Conservation (phyloP, 179 eudicot species). For the Vitellaria paradoxa region DNA sequence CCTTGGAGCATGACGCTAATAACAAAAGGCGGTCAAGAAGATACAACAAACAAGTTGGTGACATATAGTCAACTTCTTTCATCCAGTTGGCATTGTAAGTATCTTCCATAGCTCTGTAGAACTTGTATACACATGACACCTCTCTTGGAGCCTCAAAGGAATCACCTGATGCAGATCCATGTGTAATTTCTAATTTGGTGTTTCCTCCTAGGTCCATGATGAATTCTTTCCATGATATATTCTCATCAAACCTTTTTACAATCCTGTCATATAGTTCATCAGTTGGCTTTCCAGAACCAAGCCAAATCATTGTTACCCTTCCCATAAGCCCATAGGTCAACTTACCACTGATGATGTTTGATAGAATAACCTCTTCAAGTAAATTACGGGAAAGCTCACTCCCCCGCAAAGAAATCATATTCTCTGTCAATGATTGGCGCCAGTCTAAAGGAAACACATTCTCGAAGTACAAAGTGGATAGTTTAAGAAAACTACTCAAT, state of each 20-base stretch:
- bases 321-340: slow-evolving; percentile 16
- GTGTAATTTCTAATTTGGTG: not conserved
- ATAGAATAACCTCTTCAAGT: slow-evolving; percentile 12
- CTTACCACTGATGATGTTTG: not conserved
- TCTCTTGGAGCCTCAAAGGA: not conserved
- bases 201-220: not conserved
- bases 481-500: not conserved
- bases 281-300: slow-evolving; percentile 19
- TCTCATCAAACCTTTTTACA: not conserved
- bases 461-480: not conserved
- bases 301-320: slow-evolving; percentile 13
- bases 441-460: slow-evolving; percentile 13
- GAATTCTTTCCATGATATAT: slow-evolving; percentile 17
- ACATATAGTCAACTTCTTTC: slow-evolving; percentile 1
- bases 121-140: slow-evolving; percentile 6
- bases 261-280: not conserved
- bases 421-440: not conserved
- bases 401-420: not conserved
- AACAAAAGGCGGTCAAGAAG: slow-evolving; percentile 35
- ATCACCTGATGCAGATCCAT: not conserved
- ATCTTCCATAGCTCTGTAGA: slow-evolving; percentile 19
- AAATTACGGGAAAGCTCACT: slow-evolving; percentile 15
- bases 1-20: slow-evolving; percentile 18
- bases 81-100: slow-evolving; percentile 16
- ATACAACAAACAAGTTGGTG: slow-evolving; percentile 35